These are phyloP conservation scores for Novymonas esmeraldas DNA, from an alignment of 208 protist genomes.

Conservation along the genomic window DNA sequence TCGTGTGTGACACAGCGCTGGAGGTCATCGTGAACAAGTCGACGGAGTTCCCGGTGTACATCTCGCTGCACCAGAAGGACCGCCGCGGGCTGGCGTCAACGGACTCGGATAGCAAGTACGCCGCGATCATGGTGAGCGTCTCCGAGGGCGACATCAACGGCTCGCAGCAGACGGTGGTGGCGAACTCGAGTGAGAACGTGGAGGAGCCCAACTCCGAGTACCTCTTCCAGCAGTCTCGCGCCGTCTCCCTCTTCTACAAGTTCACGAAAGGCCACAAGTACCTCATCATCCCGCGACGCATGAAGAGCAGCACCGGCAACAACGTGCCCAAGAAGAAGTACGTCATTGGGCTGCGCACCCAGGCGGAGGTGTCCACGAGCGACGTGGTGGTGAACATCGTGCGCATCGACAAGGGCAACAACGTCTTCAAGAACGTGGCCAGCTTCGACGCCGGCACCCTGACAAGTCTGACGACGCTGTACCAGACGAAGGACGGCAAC, in stretches of 20 bases:
- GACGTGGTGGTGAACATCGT: slow-evolving; percentile 40
- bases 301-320: slow-evolving; percentile 46
- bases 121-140: slow-evolving; percentile 53
- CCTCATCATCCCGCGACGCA: slow-evolving; percentile 48
- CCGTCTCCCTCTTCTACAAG: slow-evolving; percentile 39
- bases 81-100: slow-evolving; percentile 38
- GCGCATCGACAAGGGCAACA: slow-evolving; percentile 31
- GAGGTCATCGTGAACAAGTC: slow-evolving; percentile 44
- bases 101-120: slow-evolving; percentile 52
- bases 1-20: slow-evolving; percentile 42
- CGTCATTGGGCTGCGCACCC: slow-evolving; percentile 36
- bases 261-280: slow-evolving; percentile 45
- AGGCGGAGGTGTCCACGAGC: slow-evolving; percentile 20
- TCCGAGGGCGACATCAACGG: slow-evolving; percentile 34
- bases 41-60: slow-evolving; percentile 37
- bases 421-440: slow-evolving; percentile 44
- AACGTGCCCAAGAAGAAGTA: slow-evolving; percentile 46
- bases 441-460: slow-evolving; percentile 33
- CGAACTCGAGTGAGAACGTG: slow-evolving; percentile 40
- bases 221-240: slow-evolving; percentile 48
- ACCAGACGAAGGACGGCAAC: slow-evolving; percentile 38
- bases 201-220: slow-evolving; percentile 47
- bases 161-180: slow-evolving; percentile 33
- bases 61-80: slow-evolving; percentile 61
- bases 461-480: slow-evolving; percentile 34